Evolutionary conservation across 371 early-diverging fungal genomes (phyloP), one percentile per base, ranked within the genome.

Genomic region (Mortierella sp.): DNA sequence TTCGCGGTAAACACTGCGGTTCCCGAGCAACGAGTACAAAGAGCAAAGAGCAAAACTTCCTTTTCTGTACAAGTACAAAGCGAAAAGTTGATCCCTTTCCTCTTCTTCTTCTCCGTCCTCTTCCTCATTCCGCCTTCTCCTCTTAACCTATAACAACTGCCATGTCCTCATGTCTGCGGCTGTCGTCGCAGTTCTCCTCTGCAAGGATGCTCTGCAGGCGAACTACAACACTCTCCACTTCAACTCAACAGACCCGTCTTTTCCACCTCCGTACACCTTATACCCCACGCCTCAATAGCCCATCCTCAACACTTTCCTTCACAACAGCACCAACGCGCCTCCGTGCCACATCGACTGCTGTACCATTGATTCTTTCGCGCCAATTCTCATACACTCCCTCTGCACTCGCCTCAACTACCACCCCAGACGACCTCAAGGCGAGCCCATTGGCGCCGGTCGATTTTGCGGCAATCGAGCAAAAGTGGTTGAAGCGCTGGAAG

Each of bases 401-500:
- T 8, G 29, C 29, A 35, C 60, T 55, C 18, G 54, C 72, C 71
- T 71, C 78, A 38, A 44, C 60, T 5, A 14, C 68, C 18, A 58
- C 60, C 12, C 44, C 79, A 32, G 63, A 60, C 32, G 27, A 76
- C 60, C 75, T 74, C 78, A 76, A 88, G 76, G 58, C 76, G 41
- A 38, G 49, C 48, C 49, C 76, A 3, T 16, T 68, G 51, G 89
- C 73, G 54, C 70, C 71, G 16, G 11, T 82, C 10, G 82, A 88
- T 71, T 88, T 81, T 71, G 72, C 77, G 0, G 76, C 58, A 4
- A 87, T 88, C 29, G 88, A 88, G 35, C 51, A 71, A 48, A 89
- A 84, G 73, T 88, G 85, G 87, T 63, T 75, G 55, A 56, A 80
- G 56, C 84, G 78, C 35, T 87, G 90, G 82, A 83, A 84, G 48